Evolutionary conservation across 2,329 filamentous ascomycete genomes (phyloP), one percentile per base, ranked within the genome.

Genomic region (Colletotrichum sidae): DNA sequence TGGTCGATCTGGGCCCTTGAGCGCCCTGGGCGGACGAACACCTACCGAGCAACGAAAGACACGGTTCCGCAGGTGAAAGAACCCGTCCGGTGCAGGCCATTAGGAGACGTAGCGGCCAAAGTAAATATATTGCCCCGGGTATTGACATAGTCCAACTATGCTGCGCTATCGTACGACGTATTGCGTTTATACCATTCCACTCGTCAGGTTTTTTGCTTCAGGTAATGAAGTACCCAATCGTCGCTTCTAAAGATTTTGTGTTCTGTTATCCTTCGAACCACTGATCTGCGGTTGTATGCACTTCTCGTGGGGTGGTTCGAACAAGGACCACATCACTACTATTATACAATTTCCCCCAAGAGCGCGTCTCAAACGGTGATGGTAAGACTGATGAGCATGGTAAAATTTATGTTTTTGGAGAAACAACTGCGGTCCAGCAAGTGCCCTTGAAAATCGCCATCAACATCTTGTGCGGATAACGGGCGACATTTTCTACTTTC

Each of bases 321-420:
- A 46, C 25, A n/a, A 51, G 13, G 47, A 41, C 47, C 42, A 63
- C 63, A 63, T 62, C 63, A 63, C 63, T 57, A 57, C 42, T 66
- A 57, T 62, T 66, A 33, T 63, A 62, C 42, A 54, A 34, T 15
- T 15, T 39, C 35, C 35, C 52, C 53, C 35, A 41, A 38, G 15
- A 33, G 17, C 51, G 46, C 37, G 13, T 44, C 34, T 41, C 42
- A 17, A 25, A 47, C 17, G 15, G 17, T 11, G 54, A 52, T 49
- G 47, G 49, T 44, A 54, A 47, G 45, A 58, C 45, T 60, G 67
- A 68, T 41, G 66, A 68, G 42, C 49, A 56, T 68, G 58, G 50
- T 68, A 53, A 41, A 63, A 67, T 68, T 62, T 63, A 54, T 54
- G 54, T 25, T 25, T 25, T 25, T 25, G 12, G 17, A 57, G 47